Conservation (phyloP, 2,329 filamentous ascomycete species). For the Whalleya microplaca region DNA sequence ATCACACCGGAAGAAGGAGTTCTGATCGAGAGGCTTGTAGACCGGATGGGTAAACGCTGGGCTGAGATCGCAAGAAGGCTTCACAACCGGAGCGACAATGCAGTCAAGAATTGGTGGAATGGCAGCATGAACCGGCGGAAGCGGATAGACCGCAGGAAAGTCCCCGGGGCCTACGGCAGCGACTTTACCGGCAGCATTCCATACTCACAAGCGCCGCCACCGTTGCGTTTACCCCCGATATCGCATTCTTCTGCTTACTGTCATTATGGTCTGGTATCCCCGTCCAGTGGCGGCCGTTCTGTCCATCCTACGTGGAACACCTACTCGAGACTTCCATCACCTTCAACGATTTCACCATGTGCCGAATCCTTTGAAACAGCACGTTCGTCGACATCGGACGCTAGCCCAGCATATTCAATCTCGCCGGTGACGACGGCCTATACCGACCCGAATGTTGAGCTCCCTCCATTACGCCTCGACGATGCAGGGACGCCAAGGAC, state of each 20-base stretch:
- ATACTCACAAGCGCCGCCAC: background rate
- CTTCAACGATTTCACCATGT: constrained; percentile 50
- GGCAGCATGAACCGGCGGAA: constrained; percentile 83
- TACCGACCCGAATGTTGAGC: constrained; percentile 44
- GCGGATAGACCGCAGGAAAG: constrained; percentile 49
- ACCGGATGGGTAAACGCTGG: constrained; percentile 83
- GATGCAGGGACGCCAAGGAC: constrained; percentile 14
- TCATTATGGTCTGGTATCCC: constrained; percentile 20
- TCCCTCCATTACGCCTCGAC: constrained; percentile 41
- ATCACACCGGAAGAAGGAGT: constrained; percentile 72
- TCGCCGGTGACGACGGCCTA: constrained; percentile 52
- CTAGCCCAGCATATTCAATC: constrained; percentile 63
- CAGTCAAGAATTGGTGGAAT: constrained; percentile 98
- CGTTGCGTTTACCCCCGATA: background rate
- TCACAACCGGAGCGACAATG: constrained; percentile 87
- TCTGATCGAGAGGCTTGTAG: constrained; percentile 77
- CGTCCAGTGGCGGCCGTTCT: constrained; percentile 13
- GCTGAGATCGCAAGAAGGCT: constrained; percentile 87
- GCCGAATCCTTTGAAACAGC: constrained; percentile 60
- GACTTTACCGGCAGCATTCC: constrained; percentile 24
- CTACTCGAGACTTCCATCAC: constrained; percentile 36
- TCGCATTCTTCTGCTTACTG: constrained; percentile 20
- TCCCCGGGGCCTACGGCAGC: constrained; percentile 36
- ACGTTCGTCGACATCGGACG: constrained; percentile 73
- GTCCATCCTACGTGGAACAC: constrained; percentile 18